Evolutionary conservation across 2,329 filamentous ascomycete species (phyloP).

Genomic region (Acephala macrosclerotiorum): DNA sequence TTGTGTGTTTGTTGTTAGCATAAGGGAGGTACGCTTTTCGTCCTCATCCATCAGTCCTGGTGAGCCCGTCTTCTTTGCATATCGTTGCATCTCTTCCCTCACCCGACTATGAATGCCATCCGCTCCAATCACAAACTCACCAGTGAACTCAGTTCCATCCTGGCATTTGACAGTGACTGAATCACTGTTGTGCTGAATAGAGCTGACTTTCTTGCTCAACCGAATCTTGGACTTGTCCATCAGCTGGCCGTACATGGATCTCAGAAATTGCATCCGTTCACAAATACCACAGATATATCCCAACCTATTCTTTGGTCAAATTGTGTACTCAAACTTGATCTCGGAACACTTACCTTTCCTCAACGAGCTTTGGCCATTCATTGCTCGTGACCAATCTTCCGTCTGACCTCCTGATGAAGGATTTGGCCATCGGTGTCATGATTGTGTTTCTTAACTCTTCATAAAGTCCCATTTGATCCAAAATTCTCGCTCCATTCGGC

Average conservation of each 20-base stretch:
- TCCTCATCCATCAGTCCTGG: constrained; percentile 29
- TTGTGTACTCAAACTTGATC: background rate
- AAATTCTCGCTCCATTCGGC: constrained; percentile 52
- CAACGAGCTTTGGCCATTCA: constrained; percentile 28
- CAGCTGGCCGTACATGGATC: constrained; percentile 34
- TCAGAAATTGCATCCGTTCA: constrained; percentile 30
- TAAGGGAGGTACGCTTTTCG: constrained; percentile 21
- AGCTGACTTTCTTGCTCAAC: constrained; percentile 31
- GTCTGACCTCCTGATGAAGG: constrained; percentile 19
- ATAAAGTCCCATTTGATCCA: constrained; percentile 58
- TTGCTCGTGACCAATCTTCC: constrained; percentile 25
- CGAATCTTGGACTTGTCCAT: constrained; percentile 32
- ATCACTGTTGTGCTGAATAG: constrained; percentile 23
- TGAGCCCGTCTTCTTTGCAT: constrained; percentile 35
- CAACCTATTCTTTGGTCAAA: constrained; percentile 26
- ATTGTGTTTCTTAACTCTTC: constrained; percentile 27
- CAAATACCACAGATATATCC: constrained; percentile 32
- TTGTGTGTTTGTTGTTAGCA: background rate
- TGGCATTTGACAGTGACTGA: constrained; percentile 30
- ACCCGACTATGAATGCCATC: constrained; percentile 38
- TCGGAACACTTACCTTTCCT: constrained; percentile 26
- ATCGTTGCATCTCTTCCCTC: constrained; percentile 43
- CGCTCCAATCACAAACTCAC: constrained; percentile 38
- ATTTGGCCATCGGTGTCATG: constrained; percentile 22
- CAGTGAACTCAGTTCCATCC: constrained; percentile 34